Evolutionary conservation across 495 filamentous ascomycete genomes (phyloP), one percentile per base, ranked within the genome.

Genomic region (Extremus antarcticus): DNA sequence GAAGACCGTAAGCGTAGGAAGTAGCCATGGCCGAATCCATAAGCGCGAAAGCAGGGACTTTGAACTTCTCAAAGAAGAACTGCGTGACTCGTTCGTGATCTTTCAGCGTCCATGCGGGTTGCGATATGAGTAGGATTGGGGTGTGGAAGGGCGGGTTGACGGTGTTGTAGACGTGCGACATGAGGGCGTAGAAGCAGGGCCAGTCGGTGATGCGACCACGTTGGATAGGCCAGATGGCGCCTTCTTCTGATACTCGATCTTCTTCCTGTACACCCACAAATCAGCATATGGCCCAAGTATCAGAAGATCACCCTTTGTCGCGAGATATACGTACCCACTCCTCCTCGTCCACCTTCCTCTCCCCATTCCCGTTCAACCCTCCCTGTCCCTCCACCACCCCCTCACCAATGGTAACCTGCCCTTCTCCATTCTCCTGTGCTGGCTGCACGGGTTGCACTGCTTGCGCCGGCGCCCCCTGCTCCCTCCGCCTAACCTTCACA

Each of bases 1-100:
- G 67, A 56, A 81, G 77, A 43, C 88, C 89, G 52, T 89, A 86
- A 1, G 88, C 92, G 65, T 88, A 96, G 59, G 84, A 82, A 0
- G 85, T 81, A 8, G 91, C 89, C 17, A 92, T 68, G 0, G 86
- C 89, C 48, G 86, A 80, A 67, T 97, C 85, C 74, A 97, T 84
- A 39, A 96, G 68, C 51, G 80, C 86, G 50, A 98, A 85, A 0
- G 85, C 89, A 0, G 92, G 92, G 0, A 85, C 88, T 73, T 92
- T 95, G 67, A 95, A 95, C 70, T 90, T 90, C 69, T 97, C 92
- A 61, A 98, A 98, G 58, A 96, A 78, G 71, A 95, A 98, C 54
- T 88, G 86, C 3, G 90, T 84, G 38, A 97, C 78, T 11, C 73
- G 73, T 68, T 95, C 89, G 63, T 83, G 82, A 67, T 95, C 87